phyloP scores from a whole-genome alignment of 2,329 filamentous ascomycete genomes.

The Claviceps sp. region DNA sequence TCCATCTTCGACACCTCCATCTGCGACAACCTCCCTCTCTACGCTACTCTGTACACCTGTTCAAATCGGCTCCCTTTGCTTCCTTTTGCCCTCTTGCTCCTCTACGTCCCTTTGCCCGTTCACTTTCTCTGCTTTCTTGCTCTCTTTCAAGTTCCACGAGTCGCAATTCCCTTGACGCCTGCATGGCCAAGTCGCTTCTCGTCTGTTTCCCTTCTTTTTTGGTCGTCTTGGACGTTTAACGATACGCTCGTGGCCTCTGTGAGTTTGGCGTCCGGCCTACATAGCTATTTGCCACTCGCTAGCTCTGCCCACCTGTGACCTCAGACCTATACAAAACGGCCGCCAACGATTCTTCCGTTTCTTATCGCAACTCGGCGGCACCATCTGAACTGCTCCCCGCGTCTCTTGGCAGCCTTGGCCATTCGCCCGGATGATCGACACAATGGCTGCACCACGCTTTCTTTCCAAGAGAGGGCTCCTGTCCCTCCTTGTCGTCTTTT shows the following conservation, averaged over 20 bases:
- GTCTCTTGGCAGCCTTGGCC: neutral
- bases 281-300: neutral
- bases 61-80: neutral
- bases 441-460: conserved; percentile 12
- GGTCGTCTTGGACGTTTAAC: neutral
- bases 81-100: neutral
- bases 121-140: neutral
- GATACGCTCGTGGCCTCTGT: neutral
- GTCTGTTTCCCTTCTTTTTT: neutral
- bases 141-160: neutral
- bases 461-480: conserved; percentile 16
- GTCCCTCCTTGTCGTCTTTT: conserved; percentile 13
- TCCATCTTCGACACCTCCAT: neutral
- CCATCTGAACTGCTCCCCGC: neutral
- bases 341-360: neutral
- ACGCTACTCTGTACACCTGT: no score
- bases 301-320: neutral
- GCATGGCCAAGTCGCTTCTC: neutral
- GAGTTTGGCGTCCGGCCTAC: neutral
- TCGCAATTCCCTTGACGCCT: neutral
- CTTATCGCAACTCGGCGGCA: neutral
- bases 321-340: neutral
- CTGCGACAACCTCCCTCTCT: neutral
- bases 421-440: conserved; percentile 3
- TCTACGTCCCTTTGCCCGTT: neutral